Conservation (phyloP, 345 rosid genomes). For the Eucalyptus caleyi region DNA sequence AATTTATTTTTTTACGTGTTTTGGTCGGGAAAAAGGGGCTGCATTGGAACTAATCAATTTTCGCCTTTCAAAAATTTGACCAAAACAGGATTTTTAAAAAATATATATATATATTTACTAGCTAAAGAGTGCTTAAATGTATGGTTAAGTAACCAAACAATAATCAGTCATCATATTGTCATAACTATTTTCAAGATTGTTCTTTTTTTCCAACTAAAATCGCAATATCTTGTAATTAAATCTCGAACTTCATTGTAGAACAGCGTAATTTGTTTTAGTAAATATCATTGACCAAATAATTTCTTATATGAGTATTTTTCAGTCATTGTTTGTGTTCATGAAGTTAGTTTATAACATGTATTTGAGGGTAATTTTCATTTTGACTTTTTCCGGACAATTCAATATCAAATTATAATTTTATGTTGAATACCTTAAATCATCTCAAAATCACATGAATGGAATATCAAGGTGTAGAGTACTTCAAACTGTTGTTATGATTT, state of each 20-base stretch:
- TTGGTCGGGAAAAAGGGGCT: neutral
- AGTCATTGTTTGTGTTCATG: fast-evolving
- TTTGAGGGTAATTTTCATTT: neutral
- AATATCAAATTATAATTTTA: neutral
- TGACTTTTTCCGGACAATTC: neutral
- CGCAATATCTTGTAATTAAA: neutral
- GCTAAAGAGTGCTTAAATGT: neutral
- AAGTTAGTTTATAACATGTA: neutral
- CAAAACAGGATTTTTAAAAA: neutral
- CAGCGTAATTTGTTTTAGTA: neutral
- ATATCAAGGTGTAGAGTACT: neutral
- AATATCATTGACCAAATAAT: neutral
- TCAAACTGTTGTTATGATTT: neutral
- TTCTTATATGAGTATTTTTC: neutral
- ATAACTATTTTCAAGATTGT: neutral
- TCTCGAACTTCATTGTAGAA: neutral
- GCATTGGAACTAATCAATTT: neutral
- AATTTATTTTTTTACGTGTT: neutral
- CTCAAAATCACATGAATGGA: neutral
- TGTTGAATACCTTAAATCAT: neutral
- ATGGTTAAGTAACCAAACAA: neutral
- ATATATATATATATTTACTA: neutral
- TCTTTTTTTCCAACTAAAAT: neutral
- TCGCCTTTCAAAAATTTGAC: neutral
- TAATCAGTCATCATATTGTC: neutral